Base-by-base conservation (phyloP, 257 asterid species). In the Solanum gandarillasii region DNA sequence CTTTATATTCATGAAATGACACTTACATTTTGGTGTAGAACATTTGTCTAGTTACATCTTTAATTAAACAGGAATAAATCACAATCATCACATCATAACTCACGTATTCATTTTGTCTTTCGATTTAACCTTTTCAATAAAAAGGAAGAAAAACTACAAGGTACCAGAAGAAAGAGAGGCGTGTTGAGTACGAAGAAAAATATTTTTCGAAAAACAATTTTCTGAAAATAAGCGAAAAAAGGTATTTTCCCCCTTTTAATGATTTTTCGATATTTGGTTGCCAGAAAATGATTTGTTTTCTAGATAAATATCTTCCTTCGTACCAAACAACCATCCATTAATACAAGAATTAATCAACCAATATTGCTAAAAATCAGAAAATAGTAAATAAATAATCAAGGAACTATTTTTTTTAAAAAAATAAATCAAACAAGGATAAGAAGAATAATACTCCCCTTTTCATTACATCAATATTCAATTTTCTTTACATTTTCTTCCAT, bases 131-230 rank as follows among this genome's bases (percentile, higher is more conserved):
- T 71, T 71, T 72, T 18, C 23, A 8, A 72, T 16, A 0, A 32
- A 20, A 72, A 9, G 21, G 7, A 72, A 72, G 25, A 4, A 72
- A 32, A 72, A 32, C 79, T 8, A 72, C 25, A 32, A 32, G 4
- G 79, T 18, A 38, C 8, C 0, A 72, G 43, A 72, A 32, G 5
- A 72, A 72, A 20, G 25, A 16, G 27, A 18, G 14, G 27, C 23
- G 4, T 72, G 8, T 9, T 9, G 12, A 10, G 41, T 16, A 31
- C 0, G 41, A 5, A 14, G 4, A 0, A 16, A 31, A 71, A 31
- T 71, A 70, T 70, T 68, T 68, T 68, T 29, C 0, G 0, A 13
- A 70, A 52, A 29, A 68, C 1, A 31, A 0, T 71, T 18, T n/a
- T 2, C 14, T 12, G 0, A 62, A 25, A 23, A 25, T 1, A 23